These are phyloP conservation scores for Pyrenochaeta sp. DNA, from an alignment of 2,329 filamentous ascomycete species.

Conservation along the genomic window DNA sequence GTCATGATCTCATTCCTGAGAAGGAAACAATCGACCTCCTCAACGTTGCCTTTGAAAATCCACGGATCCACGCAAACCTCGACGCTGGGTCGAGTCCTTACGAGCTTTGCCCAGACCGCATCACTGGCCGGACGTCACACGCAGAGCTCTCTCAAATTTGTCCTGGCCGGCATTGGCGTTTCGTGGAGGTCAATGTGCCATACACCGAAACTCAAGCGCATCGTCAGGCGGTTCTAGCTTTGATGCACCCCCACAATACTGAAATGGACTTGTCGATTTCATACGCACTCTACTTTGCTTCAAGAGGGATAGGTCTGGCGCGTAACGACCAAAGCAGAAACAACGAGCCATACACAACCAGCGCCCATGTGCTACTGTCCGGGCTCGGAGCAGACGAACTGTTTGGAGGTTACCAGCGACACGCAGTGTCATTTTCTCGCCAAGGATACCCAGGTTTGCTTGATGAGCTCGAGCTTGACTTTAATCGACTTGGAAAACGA, in stretches of 20 bases:
- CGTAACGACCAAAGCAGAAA: conserved; percentile 29
- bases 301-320: conserved; percentile 70
- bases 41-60: conserved; percentile 97
- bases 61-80: conserved; percentile 62
- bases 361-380: conserved; percentile 84
- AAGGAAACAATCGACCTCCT: conserved; percentile 81
- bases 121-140: conserved; percentile 82
- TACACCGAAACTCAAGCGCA: conserved; percentile 77
- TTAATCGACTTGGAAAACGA: conserved; percentile 85
- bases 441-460: conserved; percentile 74
- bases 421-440: conserved; percentile 76
- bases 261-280: conserved; percentile 99
- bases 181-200: conserved; percentile 84
- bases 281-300: conserved; percentile 92
- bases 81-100: conserved; percentile 60
- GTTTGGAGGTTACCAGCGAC: conserved; percentile 90
- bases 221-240: conserved; percentile 70
- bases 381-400: conserved; percentile 95
- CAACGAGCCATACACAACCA: conserved; percentile 64
- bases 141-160: conserved; percentile 76
- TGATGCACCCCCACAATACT: conserved; percentile 94
- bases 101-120: conserved; percentile 87
- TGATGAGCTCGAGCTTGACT: conserved; percentile 84
- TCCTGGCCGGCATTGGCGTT: conserved; percentile 77
- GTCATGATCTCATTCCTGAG: conserved; percentile 75